Base-by-base conservation (phyloP, 257 asterid genomes). In the Verbena officinalis region DNA sequence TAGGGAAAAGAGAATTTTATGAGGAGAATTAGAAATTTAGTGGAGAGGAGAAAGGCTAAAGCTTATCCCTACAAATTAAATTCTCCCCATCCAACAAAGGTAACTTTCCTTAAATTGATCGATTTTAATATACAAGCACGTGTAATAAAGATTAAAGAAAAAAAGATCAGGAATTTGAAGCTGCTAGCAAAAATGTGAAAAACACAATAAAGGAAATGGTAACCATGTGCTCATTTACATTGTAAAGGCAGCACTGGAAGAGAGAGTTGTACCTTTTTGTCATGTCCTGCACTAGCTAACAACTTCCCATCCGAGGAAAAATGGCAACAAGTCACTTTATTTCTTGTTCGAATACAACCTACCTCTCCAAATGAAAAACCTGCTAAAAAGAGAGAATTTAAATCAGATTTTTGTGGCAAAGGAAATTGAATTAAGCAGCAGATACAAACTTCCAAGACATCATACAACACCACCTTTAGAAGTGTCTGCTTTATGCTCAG, bases 281-380 rank as follows among this genome's bases (percentile, higher is more conserved):
- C 97, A 72, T 90, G 99, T 66, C 99, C 99, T 44, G 91, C 99
- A 83, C 95, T 93, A 59, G 97, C 99, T 62, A 93, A 77, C 64
- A 90, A 55, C 82, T 93, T 93, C 72, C 99, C 99, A 81, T 93
- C 99, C 7, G 96, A 90, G 59, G 99, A 93, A 73, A 93, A 93
- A 84, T 93, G 96, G 75, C 97, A 90, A 77, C 96, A 84, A 16
- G 95, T 84, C 74, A 93, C 95, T 82, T 86, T 93, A 74, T 83
- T 87, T 69, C 92, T 90, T 69, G 97, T 86, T 72, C 96, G 79
- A 68, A 86, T 80, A 75, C 96, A 92, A 64, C 95, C 95, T 80
- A 92, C 88, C 75, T 89, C 98, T 27, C 84, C 96, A 65, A 92
- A 91, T 59, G 90, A 78, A 71, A 84, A 81, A 52, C 90, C 87